Conservation (phyloP, 345 rosid genomes). For the Sonneratia caseolaris region DNA sequence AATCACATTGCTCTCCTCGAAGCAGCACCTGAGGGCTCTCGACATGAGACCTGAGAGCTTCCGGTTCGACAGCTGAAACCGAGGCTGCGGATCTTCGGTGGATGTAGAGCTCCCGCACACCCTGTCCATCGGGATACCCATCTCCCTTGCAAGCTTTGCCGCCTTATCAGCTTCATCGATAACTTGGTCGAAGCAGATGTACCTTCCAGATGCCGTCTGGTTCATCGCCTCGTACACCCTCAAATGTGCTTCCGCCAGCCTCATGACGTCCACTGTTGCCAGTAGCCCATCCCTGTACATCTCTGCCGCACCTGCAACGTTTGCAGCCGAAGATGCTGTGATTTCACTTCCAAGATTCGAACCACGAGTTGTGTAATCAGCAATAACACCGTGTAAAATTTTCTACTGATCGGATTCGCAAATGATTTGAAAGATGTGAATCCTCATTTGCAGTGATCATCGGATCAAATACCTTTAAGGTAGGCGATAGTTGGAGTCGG, state of each 20-base stretch:
- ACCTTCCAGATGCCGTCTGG: slow-evolving; percentile 51
- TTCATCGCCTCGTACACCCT: slow-evolving; percentile 47
- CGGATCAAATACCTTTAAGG: slow-evolving; percentile 35
- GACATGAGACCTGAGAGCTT: slow-evolving; percentile 49
- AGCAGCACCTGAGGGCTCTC: slow-evolving; percentile 33
- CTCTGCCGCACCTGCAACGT: slow-evolving; percentile 43
- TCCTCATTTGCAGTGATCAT: no score
- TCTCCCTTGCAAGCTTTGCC: slow-evolving; percentile 32
- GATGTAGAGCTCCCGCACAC: slow-evolving; percentile 23
- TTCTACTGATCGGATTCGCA: no score
- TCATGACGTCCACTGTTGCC: slow-evolving; percentile 53
- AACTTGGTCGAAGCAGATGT: slow-evolving; percentile 58
- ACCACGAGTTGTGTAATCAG: no score
- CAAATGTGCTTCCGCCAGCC: slow-evolving; percentile 57
- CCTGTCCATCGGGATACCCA: slow-evolving; percentile 43
- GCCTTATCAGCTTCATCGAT: slow-evolving; percentile 33
- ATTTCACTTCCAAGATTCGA: no score
- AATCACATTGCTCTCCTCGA: slow-evolving; percentile 7
- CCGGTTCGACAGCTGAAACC: slow-evolving; percentile 33
- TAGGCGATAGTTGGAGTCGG: slow-evolving; percentile 66
- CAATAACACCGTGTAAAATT: no score
- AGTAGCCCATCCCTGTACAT: slow-evolving; percentile 47
- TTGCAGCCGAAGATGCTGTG: background rate
- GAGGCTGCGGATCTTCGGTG: background rate
- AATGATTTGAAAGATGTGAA: no score